Base-by-base conservation (phyloP, 257 asterid genomes). In the Nicotiana otophora region DNA sequence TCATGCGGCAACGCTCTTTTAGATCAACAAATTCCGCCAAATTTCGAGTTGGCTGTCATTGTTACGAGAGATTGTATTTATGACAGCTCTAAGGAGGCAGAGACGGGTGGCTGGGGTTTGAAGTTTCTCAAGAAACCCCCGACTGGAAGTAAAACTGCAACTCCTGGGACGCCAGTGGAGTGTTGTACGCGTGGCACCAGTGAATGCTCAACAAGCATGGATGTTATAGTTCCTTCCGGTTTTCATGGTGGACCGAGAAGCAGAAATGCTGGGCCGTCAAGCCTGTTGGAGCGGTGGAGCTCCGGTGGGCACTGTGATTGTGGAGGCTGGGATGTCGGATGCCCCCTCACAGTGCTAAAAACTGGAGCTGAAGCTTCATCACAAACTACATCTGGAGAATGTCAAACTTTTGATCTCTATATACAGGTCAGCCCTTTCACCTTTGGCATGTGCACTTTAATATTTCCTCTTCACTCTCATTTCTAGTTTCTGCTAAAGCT, bases 251-350 rank as follows among this genome's bases (percentile, higher is more conserved):
- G 98, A 51, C 95, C 98, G 39, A 92, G 88, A 90, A 83, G 90
- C 34, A 69, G 85, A 82, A 82, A 64, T 1, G 95, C 91, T 15
- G 97, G 98, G 16, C 98, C 98, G 10, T 93, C 95, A 7, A 87
- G 92, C 81, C 95, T 94, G 28, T 70, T 85, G 5, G 96, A 94
- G 54, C 87, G 99, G 81, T 96, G 97, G 98, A 85, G 63, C 78
- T 90, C 95, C 0, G 96, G 96, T 20, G 98, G 99, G 39, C 81
- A 14, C 15, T 96, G 99, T 68, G 98, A 96, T 55, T 96, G 99
- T 83, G 99, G 98, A 10, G 99, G 98, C 46, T 96, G 99, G 99
- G 99, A 96, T 63, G 23, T 84, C 2, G 99, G 98, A 28, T 96
- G 99, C 85, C 97, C 97, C 0, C 81, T 96, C 36, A 87, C 97